Conservation (phyloP, 441 rosid genomes). For the Croton laevigatus region DNA sequence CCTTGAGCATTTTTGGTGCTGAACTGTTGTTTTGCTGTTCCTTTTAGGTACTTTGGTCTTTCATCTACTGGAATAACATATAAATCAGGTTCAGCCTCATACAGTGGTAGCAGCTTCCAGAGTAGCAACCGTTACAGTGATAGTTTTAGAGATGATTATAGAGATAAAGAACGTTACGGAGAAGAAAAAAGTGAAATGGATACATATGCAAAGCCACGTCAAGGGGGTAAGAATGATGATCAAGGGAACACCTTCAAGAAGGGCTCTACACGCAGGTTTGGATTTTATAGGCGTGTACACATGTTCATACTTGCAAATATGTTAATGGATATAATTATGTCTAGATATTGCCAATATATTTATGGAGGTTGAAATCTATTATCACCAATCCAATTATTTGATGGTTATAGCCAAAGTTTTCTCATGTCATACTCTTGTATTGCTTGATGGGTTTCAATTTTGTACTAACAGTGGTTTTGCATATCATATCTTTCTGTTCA, state of each 20-base stretch:
- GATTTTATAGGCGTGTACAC: neutral
- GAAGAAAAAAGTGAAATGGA: constrained; percentile 50
- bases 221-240: constrained; percentile 37
- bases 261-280: constrained; percentile 60
- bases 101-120: constrained; percentile 43
- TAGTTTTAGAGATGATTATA: constrained; percentile 48
- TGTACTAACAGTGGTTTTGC: neutral
- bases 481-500: neutral
- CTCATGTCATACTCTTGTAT: neutral
- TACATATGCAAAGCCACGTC: constrained; percentile 49
- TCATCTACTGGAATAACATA: constrained; percentile 78
- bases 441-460: neutral
- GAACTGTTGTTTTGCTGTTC: constrained; percentile 14
- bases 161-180: constrained; percentile 39
- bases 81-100: constrained; percentile 66
- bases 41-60: constrained; percentile 80
- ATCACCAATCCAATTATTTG: neutral
- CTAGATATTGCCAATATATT: neutral
- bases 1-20: constrained; percentile 18
- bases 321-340: neutral
- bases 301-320: neutral
- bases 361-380: neutral
- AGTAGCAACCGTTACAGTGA: constrained; percentile 52
- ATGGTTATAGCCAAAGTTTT: neutral
- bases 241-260: constrained; percentile 40